phyloP scores from a whole-genome alignment of 2,329 filamentous ascomycete genomes.

The Zalaria obscura region DNA sequence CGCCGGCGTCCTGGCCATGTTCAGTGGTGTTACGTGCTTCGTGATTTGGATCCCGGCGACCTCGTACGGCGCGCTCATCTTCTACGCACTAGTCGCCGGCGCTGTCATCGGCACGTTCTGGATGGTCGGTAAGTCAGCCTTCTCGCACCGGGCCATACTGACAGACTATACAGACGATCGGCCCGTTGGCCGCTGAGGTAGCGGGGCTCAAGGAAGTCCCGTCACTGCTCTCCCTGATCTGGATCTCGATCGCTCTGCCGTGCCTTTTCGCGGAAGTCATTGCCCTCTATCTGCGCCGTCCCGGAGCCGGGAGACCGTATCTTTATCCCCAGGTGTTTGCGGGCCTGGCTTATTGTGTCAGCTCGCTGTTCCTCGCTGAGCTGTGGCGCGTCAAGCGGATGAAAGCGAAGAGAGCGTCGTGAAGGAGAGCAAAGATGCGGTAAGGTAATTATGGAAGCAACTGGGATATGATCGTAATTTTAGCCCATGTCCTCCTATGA shows the following conservation, averaged over 20 bases:
- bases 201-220: conserved; percentile 25
- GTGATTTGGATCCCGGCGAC: conserved; percentile 33
- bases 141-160: neutral
- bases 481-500: too few species aligned
- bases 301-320: conserved; percentile 14
- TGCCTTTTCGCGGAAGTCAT: conserved; percentile 26
- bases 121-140: conserved; percentile 20
- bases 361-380: conserved; percentile 19
- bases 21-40: conserved; percentile 25
- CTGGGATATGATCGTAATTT: too few species aligned
- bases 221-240: conserved; percentile 24
- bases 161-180: conserved; percentile 18
- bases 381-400: conserved; percentile 11
- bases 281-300: conserved; percentile 23
- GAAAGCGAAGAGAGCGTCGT: neutral
- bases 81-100: conserved; percentile 30
- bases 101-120: conserved; percentile 34
- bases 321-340: conserved; percentile 26
- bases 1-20: conserved; percentile 24
- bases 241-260: conserved; percentile 22
- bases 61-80: conserved; percentile 25
- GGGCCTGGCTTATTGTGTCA: conserved; percentile 20
- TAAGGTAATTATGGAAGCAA: too few species aligned
- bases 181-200: conserved; percentile 26
- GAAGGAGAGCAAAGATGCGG: too few species aligned